A percentile compares a stretch with the other conserved stretches of the same genome.
Evolutionary conservation across 495 filamentous ascomycete species (phyloP).

Genomic region (Aspergillus egyptiacus): DNA sequence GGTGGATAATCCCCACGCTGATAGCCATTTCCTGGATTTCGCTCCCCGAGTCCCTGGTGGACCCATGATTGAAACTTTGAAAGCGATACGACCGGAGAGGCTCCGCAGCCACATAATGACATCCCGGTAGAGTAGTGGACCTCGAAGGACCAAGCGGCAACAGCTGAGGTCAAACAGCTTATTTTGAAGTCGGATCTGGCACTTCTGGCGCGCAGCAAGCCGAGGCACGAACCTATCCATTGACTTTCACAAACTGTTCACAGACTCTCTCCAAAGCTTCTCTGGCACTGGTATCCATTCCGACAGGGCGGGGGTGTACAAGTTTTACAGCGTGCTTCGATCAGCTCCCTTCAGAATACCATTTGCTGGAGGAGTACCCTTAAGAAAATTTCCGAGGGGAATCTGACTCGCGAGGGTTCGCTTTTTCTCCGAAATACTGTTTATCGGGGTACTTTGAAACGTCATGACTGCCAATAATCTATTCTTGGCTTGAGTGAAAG

Average conservation of each 20-base stretch:
- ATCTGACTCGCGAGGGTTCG: constrained; percentile 12
- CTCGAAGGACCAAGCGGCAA: constrained; percentile 6
- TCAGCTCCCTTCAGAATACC: not conserved
- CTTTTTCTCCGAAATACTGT: constrained; percentile 21
- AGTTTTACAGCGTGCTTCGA: not conserved
- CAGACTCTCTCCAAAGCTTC: not conserved
- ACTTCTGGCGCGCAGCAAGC: constrained; percentile 13
- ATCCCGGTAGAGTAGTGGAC: not conserved
- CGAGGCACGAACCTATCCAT: constrained; percentile 21
- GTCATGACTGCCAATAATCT: constrained; percentile 5
- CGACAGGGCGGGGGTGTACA: not conserved
- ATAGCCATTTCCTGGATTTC: constrained; percentile 6
- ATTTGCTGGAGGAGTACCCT: constrained; percentile 4
- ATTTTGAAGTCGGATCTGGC: constrained; percentile 13
- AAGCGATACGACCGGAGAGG: no score
- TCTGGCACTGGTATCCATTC: not conserved
- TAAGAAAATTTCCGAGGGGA: constrained; percentile 12
- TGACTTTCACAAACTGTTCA: constrained; percentile 1
- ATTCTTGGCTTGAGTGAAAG: constrained; percentile 12
- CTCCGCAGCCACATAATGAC: not conserved
- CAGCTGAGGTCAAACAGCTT: constrained; percentile 3
- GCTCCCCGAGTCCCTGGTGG: not conserved
- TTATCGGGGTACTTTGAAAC: constrained; percentile 12
- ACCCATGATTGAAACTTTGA: constrained; percentile 1
- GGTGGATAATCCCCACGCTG: not conserved